These are phyloP conservation scores for Phytopythium kandeliae DNA, from an alignment of 352 stramenopile genomes.

Conservation along the genomic window DNA sequence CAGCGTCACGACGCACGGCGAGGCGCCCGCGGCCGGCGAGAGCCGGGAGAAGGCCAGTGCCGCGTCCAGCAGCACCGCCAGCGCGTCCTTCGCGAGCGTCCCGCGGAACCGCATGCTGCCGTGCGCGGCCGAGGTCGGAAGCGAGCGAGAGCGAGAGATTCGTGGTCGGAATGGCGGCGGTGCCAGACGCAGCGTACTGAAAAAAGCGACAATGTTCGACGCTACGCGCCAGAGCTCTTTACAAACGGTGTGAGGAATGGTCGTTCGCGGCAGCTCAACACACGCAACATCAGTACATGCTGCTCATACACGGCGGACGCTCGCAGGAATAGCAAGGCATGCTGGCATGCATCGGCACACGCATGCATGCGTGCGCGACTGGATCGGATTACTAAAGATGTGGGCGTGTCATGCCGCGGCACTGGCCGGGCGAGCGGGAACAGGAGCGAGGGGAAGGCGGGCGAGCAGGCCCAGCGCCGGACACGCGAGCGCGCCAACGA, in stretches of 20 bases:
- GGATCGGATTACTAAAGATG: slow-evolving; percentile 88
- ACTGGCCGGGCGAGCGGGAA: background rate
- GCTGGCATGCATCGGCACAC: too few species aligned
- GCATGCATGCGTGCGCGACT: slow-evolving; percentile 19
- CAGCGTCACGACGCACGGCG: slow-evolving; percentile 65
- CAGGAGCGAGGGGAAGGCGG: background rate
- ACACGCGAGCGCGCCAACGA: background rate
- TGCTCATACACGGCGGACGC: too few species aligned
- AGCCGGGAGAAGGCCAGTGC: slow-evolving; percentile 67
- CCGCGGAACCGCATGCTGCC: slow-evolving; percentile 71
- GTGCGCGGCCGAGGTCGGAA: too few species aligned
- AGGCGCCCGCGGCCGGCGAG: slow-evolving; percentile 30
- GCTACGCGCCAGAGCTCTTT: too few species aligned
- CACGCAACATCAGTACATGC: too few species aligned
- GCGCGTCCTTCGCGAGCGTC: slow-evolving; percentile 64
- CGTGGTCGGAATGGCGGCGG: too few species aligned
- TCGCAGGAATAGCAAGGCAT: too few species aligned
- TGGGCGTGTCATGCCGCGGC: slow-evolving; percentile 29
- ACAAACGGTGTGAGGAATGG: too few species aligned
- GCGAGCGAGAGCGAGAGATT: too few species aligned
- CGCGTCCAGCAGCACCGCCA: slow-evolving; percentile 74
- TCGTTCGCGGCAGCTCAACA: too few species aligned
- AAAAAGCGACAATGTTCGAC: too few species aligned
- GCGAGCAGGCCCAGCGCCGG: background rate
- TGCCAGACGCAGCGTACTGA: too few species aligned